These are phyloP conservation scores for Lecanicillium sp. DNA, from an alignment of 2,329 filamentous ascomycete genomes.

Conservation along the genomic window DNA sequence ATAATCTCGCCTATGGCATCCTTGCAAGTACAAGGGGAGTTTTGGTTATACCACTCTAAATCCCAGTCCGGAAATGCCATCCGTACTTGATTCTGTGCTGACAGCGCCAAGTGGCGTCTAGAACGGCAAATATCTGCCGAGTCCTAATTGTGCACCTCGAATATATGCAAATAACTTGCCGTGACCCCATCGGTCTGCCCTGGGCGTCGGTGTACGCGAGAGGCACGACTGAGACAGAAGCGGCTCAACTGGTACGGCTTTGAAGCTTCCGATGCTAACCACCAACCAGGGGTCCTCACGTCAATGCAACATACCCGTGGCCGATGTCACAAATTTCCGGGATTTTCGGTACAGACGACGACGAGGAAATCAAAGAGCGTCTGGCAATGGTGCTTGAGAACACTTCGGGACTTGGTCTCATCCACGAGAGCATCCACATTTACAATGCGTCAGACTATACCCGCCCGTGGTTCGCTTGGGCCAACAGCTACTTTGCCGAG, in stretches of 20 bases:
- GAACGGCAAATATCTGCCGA: no score
- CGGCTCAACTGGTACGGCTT: no score
- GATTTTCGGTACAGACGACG: conserved; percentile 36
- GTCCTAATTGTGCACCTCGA: no score
- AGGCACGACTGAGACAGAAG: neutral
- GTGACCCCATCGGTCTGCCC: no score
- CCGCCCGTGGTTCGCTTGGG: conserved; percentile 38
- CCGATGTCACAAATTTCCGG: conserved; percentile 48
- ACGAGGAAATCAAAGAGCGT: conserved; percentile 25
- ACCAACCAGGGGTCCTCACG: conserved; percentile 45
- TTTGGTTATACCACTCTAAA: no score
- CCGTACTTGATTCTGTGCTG: no score
- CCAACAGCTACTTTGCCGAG: conserved; percentile 34
- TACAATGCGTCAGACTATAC: conserved; percentile 32
- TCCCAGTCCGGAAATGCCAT: no score
- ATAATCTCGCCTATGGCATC: no score
- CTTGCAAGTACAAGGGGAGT: no score
- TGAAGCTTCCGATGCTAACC: neutral
- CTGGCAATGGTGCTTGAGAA: conserved; percentile 30
- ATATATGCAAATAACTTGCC: no score
- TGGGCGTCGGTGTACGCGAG: no score
- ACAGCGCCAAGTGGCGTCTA: no score
- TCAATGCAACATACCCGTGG: conserved; percentile 52
- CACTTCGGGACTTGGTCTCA: conserved; percentile 32
- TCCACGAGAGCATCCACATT: conserved; percentile 39